Evolutionary conservation across 495 filamentous ascomycete genomes (phyloP).

Genomic region (Penicillium riverlandense): DNA sequence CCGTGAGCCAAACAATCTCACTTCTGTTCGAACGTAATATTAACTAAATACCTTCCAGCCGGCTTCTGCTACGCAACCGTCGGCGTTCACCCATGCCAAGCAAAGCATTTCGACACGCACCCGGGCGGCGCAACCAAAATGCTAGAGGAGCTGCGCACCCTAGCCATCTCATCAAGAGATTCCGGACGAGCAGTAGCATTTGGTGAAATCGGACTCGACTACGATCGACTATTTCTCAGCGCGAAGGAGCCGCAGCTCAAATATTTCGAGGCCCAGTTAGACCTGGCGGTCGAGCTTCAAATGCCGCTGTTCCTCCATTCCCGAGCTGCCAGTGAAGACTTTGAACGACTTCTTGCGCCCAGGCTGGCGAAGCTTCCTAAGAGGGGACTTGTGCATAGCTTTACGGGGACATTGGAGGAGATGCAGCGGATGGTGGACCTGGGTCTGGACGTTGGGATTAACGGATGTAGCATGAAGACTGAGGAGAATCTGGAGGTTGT

Average conservation of each 20-base stretch:
- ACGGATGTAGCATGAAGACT: conserved; percentile 90
- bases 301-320: conserved; percentile 89
- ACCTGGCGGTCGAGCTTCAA: conserved; percentile 68
- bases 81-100: conserved; percentile 86
- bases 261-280: conserved; percentile 75
- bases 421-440: conserved; percentile 67
- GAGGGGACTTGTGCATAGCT: conserved; percentile 80
- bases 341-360: conserved; percentile 55
- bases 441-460: conserved; percentile 78
- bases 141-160: conserved; percentile 51
- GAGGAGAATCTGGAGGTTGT: conserved; percentile 82
- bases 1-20: conserved; percentile 37
- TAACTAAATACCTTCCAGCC: conserved; percentile 35
- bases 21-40: no score
- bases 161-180: conserved; percentile 43
- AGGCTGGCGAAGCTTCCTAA: conserved; percentile 52
- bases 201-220: conserved; percentile 94
- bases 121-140: conserved; percentile 47
- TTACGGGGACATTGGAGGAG: conserved; percentile 79
- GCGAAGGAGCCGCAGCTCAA: conserved; percentile 70
- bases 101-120: conserved; percentile 57
- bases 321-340: conserved; percentile 74
- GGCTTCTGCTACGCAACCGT: conserved; percentile 81
- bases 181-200: conserved; percentile 65
- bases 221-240: conserved; percentile 79